Percentiles rank a stretch among this genome's conserved stretches.
Evolutionary conservation across 2,329 filamentous ascomycete species (phyloP).

Genomic region (Zymoseptoria pseudotritici): DNA sequence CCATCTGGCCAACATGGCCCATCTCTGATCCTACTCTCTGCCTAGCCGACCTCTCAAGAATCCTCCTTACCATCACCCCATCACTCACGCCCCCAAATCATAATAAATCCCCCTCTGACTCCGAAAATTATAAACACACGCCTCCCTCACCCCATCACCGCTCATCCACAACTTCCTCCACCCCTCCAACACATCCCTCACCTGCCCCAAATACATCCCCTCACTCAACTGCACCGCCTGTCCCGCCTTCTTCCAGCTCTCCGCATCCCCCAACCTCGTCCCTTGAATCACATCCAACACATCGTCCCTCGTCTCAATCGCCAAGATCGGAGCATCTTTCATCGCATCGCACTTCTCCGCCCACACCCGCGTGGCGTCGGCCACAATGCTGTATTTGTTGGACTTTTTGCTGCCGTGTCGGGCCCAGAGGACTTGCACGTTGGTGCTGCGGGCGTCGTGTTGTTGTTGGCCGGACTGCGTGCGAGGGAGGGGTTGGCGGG

Average conservation of each 20-base stretch:
- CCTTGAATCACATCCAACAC: conserved; percentile 68
- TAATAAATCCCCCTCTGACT: conserved; percentile 81
- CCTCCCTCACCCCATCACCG: conserved; percentile 55
- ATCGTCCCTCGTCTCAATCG: conserved; percentile 80
- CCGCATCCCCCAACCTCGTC: conserved; percentile 68
- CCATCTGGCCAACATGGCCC: too few relatives aligned
- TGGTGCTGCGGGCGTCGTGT: conserved; percentile 49
- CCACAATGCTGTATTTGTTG: conserved; percentile 78
- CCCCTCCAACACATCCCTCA: conserved; percentile 65
- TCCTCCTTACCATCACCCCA: neutral
- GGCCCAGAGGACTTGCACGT: conserved; percentile 77
- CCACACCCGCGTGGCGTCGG: conserved; percentile 56
- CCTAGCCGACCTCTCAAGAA: too few relatives aligned
- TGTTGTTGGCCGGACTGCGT: conserved; percentile 34
- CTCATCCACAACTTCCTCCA: conserved; percentile 51
- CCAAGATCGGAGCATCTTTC: conserved; percentile 70
- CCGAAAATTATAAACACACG: conserved; percentile 87
- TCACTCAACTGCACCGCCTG: conserved; percentile 70
- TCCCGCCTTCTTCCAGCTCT: conserved; percentile 75
- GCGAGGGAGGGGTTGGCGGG: conserved; percentile 30
- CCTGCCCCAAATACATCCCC: conserved; percentile 72
- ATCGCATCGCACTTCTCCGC: conserved; percentile 62
- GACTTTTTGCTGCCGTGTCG: conserved; percentile 85
- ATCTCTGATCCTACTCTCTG: too few relatives aligned
- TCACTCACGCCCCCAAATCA: conserved; percentile 49